Evolutionary conservation across 352 stramenopile genomes (phyloP).

Genomic region (Globisporangium yorkense): DNA sequence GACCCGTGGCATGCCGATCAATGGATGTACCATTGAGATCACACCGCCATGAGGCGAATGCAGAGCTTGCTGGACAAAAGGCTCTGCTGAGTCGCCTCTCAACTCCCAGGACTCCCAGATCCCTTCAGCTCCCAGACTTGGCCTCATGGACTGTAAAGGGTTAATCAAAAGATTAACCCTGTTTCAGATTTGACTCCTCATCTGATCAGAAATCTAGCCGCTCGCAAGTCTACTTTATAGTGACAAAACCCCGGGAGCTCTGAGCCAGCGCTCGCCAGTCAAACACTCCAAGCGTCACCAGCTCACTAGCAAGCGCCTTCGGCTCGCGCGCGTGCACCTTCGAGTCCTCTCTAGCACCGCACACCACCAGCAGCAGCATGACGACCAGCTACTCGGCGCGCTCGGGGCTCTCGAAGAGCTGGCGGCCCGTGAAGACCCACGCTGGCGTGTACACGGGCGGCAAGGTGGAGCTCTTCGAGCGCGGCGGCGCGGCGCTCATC

Average conservation of each 20-base stretch:
- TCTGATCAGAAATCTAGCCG: background rate
- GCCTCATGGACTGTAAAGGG: too few relatives aligned
- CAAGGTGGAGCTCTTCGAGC: slow-evolving; percentile 62
- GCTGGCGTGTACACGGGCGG: slow-evolving; percentile 78
- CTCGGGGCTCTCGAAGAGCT: slow-evolving; percentile 73
- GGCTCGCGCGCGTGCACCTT: background rate
- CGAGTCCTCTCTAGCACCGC: background rate
- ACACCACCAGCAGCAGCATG: slow-evolving; percentile 6
- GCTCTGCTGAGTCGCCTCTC: too few relatives aligned
- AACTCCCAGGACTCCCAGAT: too few relatives aligned
- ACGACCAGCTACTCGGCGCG: slow-evolving; percentile 51
- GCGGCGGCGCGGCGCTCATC: slow-evolving; percentile 29
- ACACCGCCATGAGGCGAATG: too few relatives aligned
- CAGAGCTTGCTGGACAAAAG: too few relatives aligned
- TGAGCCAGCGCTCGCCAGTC: background rate
- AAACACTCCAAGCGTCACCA: background rate
- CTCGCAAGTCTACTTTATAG: background rate
- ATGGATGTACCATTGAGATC: too few relatives aligned
- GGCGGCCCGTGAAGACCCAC: slow-evolving; percentile 71
- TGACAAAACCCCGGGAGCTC: background rate
- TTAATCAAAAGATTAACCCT: too few relatives aligned
- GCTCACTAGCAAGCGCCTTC: background rate
- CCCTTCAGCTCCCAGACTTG: too few relatives aligned
- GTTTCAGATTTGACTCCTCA: background rate
- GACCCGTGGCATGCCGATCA: too few relatives aligned